Conservation (phyloP, 176 grass and related monocot species). For the Canna indica region DNA sequence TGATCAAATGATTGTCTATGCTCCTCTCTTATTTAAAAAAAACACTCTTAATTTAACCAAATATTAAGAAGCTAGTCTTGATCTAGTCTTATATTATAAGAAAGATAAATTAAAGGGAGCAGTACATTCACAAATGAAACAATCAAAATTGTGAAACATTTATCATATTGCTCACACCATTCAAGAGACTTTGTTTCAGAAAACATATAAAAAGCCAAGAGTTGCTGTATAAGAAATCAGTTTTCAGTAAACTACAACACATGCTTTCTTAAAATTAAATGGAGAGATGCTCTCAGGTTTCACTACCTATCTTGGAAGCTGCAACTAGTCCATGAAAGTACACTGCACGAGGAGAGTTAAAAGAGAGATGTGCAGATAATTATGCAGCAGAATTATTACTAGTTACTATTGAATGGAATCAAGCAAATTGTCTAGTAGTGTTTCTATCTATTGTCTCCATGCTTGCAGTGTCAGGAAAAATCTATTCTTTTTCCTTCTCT, state of each 20-base stretch:
- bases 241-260: not conserved
- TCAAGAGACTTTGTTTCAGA: not conserved
- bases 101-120: no score
- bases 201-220: not conserved
- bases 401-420: not conserved
- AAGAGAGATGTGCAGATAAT: not conserved
- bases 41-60: no score
- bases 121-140: no score
- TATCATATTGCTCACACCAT: not conserved
- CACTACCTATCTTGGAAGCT: not conserved
- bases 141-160: no score
- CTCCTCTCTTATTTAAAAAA: no score
- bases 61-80: no score
- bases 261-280: not conserved
- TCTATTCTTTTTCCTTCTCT: no score
- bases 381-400: not conserved
- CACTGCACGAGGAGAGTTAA: not conserved
- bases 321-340: not conserved
- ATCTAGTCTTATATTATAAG: no score
- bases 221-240: not conserved
- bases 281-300: not conserved
- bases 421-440: not conserved
- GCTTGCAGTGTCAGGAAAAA: no score
- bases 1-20: no score
- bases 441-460: no score